Conservation (phyloP, 192 early-diverging fungal genomes). For the Cladochytrium replicatum region DNA sequence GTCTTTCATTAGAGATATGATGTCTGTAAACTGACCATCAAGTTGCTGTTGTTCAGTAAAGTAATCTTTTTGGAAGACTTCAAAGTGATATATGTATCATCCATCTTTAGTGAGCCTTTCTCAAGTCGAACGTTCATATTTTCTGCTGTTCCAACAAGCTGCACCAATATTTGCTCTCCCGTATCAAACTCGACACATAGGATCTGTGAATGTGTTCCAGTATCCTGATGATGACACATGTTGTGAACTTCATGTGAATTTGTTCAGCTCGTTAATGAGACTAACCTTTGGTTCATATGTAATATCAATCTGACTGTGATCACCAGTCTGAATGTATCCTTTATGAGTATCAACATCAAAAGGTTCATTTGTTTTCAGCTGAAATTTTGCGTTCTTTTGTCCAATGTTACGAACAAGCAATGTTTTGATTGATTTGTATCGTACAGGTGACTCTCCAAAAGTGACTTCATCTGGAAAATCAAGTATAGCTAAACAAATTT, state of each 20-base stretch:
- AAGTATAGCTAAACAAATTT: constrained; percentile 28
- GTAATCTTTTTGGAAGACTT: constrained; percentile 30
- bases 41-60: constrained; percentile 39
- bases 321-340: constrained; percentile 27
- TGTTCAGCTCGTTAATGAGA: constrained; percentile 1
- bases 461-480: constrained; percentile 45
- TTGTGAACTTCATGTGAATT: not conserved
- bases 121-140: constrained; percentile 46
- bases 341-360: constrained; percentile 27
- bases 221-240: constrained; percentile 10
- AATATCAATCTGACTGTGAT: constrained; percentile 40
- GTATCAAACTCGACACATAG: constrained; percentile 38
- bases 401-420: constrained; percentile 51
- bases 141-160: constrained; percentile 31
- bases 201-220: constrained; percentile 29
- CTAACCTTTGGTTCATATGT: constrained; percentile 36
- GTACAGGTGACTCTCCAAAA: constrained; percentile 37
- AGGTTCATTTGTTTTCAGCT: constrained; percentile 18
- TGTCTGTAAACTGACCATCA: constrained; percentile 24
- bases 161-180: constrained; percentile 30
- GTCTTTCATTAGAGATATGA: constrained; percentile 1
- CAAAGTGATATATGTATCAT: constrained; percentile 45
- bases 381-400: constrained; percentile 35
- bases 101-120: constrained; percentile 30
- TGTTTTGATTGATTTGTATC: constrained; percentile 23